phyloP scores from a whole-genome alignment of 2,329 filamentous ascomycete species.

The Ophiostoma australiae region DNA sequence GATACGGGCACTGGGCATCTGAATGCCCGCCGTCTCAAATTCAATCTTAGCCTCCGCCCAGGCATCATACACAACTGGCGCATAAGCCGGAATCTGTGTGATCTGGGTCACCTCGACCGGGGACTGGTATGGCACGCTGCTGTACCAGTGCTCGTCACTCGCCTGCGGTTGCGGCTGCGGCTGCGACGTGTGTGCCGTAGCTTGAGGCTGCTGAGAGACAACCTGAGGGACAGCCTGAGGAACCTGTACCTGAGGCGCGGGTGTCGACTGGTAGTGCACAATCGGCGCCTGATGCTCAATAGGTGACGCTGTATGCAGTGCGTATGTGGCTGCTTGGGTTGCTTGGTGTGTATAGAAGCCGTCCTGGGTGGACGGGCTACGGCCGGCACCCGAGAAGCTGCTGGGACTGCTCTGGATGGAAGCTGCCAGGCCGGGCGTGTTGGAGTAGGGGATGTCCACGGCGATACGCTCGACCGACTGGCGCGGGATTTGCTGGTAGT shows the following conservation, averaged over 20 bases:
- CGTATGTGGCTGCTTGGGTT: constrained; percentile 45
- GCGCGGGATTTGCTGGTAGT: constrained; percentile 49
- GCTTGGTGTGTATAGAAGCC: constrained; percentile 48
- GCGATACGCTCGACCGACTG: constrained; percentile 44
- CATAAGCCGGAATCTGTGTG: constrained; percentile 47
- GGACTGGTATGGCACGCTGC: constrained; percentile 48
- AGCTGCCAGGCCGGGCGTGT: constrained; percentile 42
- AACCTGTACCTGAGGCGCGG: constrained; percentile 34
- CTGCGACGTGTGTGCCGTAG: constrained; percentile 30
- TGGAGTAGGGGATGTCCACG: constrained; percentile 47
- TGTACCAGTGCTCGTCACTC: constrained; percentile 51
- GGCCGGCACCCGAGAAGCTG: constrained; percentile 52
- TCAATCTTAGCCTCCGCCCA: constrained; percentile 52
- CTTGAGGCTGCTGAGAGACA: constrained; percentile 32
- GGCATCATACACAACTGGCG: constrained; percentile 47
- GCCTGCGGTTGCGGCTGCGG: constrained; percentile 26
- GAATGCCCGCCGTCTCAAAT: constrained; percentile 53
- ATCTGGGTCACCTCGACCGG: constrained; percentile 55
- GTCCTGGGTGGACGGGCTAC: constrained; percentile 51
- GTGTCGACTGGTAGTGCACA: constrained; percentile 39
- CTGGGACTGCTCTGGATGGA: constrained; percentile 56
- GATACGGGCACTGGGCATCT: constrained; percentile 55
- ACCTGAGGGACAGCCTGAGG: constrained; percentile 36
- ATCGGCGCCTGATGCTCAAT: constrained; percentile 41
- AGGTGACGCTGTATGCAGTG: constrained; percentile 46